phyloP scores from a whole-genome alignment of 371 early-diverging fungal species.

The Mortierella sp. region DNA sequence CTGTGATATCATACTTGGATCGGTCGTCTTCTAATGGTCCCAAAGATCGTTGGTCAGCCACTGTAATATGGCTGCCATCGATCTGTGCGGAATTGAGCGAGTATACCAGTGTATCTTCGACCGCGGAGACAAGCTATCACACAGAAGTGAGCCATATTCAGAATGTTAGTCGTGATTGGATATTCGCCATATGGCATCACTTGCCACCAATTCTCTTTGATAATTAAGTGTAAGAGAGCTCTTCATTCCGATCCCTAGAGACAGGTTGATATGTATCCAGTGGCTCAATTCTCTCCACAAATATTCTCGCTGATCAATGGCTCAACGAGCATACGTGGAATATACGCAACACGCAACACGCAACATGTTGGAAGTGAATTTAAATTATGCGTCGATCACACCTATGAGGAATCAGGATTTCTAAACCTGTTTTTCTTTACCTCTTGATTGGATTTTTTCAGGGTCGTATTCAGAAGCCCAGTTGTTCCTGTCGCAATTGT shows the following conservation, averaged over 20 bases:
- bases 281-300: neutral
- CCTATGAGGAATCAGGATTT: too few relatives aligned
- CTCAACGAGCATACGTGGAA: neutral
- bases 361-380: neutral
- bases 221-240: too few relatives aligned
- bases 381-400: neutral
- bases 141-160: neutral
- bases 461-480: constrained; percentile 44
- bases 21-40: constrained; percentile 59
- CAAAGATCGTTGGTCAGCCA: constrained; percentile 24
- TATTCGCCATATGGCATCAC: constrained; percentile 12
- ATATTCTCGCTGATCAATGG: neutral
- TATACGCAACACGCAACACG: neutral
- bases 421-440: constrained; percentile 30
- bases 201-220: neutral
- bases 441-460: constrained; percentile 68
- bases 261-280: neutral
- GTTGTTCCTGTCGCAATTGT: constrained; percentile 65
- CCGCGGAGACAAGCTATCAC: constrained; percentile 62
- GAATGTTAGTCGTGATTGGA: neutral
- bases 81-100: constrained; percentile 55
- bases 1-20: constrained; percentile 68
- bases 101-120: constrained; percentile 63
- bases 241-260: too few relatives aligned
- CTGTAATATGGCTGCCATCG: constrained; percentile 28